A percentile compares a stretch with the other conserved stretches of the same genome.
Evolutionary conservation across 2,329 filamentous ascomycete species (phyloP).

Genomic region (Pestalotiopsis sp.): DNA sequence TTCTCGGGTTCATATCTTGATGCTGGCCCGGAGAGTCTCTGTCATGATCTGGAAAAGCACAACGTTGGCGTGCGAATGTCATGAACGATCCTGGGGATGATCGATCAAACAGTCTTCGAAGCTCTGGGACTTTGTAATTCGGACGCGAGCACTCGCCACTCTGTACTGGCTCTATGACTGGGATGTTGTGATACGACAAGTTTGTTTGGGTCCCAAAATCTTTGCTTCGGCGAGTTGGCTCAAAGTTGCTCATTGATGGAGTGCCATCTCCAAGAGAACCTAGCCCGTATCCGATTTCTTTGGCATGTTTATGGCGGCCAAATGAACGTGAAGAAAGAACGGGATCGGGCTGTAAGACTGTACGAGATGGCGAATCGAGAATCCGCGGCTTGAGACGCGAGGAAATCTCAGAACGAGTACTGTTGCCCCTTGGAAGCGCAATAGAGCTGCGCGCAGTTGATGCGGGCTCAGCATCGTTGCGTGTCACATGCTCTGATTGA

Average conservation of each 20-base stretch:
- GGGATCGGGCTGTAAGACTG: neutral
- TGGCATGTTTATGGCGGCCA: too few relatives aligned
- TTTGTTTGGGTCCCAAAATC: constrained; percentile 12
- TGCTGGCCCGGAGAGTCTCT: neutral
- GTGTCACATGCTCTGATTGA: neutral
- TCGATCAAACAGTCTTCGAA: constrained; percentile 32
- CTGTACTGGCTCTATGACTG: neutral
- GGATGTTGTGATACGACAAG: neutral
- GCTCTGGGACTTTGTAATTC: constrained; percentile 30
- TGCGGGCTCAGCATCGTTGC: neutral
- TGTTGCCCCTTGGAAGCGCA: constrained; percentile 17
- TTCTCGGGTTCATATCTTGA: neutral
- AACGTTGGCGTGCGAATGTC: constrained; percentile 5
- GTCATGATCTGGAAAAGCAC: neutral
- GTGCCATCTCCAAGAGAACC: neutral
- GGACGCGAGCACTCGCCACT: constrained; percentile 13
- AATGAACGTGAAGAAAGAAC: neutral
- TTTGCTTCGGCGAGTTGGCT: constrained; percentile 16
- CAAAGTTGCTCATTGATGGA: neutral
- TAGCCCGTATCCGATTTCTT: too few relatives aligned
- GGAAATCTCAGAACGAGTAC: constrained; percentile 13
- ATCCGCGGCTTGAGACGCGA: constrained; percentile 1
- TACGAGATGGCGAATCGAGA: constrained; percentile 12
- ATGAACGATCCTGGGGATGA: constrained; percentile 23
- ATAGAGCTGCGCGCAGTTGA: constrained; percentile 1